Evolutionary conservation across 106 monocot species (phyloP), one percentile per base, ranked within the genome.

Genomic region (Phalaenopsis aphrodite): DNA sequence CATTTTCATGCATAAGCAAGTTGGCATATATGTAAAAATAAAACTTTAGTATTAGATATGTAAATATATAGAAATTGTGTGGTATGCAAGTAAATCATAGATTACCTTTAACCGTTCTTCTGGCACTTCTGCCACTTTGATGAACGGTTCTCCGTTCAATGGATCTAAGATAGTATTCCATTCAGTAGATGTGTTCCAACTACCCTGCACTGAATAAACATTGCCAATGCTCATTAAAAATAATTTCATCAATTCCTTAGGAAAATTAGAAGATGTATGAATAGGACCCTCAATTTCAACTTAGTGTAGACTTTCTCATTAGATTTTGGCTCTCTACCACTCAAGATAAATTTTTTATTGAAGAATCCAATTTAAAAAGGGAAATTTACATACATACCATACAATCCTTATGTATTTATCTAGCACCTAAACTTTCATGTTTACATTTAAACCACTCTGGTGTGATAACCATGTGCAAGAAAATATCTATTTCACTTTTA

Each of bases 101-200:
- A 30, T 61, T 18, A 88, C 96, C 90, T 90, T 85, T 58, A 94
- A 86, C 52, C 91, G 92, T 49, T 78, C 36, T 84, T 89, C 87
- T 61, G 88, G 84, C 76, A 98, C 89, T 58, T 94, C 92, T 65
- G 94, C 87, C 84, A 98, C 89, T 79, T 91, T 98, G 79, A 98
- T 94, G 78, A 98, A 98, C 41, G 82, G 88, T 15, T 91, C 86
- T 61, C 98, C 94, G 87, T 98, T 92, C 68, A 98, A 82, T 1
- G 98, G 94, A 87, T 98, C 94, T 79, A 84, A 77, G 37, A 98
- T 76, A 82, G 79, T 84, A 85, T 82, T 98, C 88, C 92, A 91
- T 30, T 58, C 72, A 82, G 84, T 69, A 80, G 92, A 98, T 71
- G 75, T 18, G 61, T 79, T 92, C 98, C 98, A 98, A 8, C 85